Conservation (phyloP, 1,284 basidiomycete species). For the Bondarzewia mesenterica region DNA sequence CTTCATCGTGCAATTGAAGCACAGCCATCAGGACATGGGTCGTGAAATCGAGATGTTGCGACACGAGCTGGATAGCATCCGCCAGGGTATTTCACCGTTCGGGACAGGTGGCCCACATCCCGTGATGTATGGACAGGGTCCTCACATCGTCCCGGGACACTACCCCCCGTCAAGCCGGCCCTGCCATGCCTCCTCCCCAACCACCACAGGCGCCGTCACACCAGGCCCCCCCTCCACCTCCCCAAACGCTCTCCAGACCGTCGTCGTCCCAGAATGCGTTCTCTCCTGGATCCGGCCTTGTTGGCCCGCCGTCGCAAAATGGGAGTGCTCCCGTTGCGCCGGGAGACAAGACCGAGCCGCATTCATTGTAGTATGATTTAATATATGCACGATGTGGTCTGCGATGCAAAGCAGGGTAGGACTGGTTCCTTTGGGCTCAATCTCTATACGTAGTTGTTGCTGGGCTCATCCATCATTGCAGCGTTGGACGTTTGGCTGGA, state of each 20-base stretch:
- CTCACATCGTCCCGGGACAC: constrained; percentile 22
- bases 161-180: constrained; percentile 17
- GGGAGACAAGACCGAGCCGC: constrained; percentile 17
- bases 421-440: constrained; percentile 5
- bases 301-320: constrained; percentile 21
- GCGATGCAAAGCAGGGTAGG: neutral
- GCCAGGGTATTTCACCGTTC: constrained; percentile 49
- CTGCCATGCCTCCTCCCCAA: constrained; percentile 31
- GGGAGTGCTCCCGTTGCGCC: constrained; percentile 23
- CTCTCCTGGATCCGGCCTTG: constrained; percentile 28
- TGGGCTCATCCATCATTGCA: neutral
- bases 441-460: constrained; percentile 8
- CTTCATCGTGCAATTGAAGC: constrained; percentile 73
- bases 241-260: constrained; percentile 24
- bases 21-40: constrained; percentile 64
- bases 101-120: constrained; percentile 41
- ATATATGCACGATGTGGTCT: neutral
- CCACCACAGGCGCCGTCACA: constrained; percentile 28
- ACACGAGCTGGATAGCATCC: constrained; percentile 62
- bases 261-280: constrained; percentile 43
- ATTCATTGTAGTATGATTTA: constrained; percentile 13
- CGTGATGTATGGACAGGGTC: constrained; percentile 43
- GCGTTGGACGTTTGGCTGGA: neutral
- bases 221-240: constrained; percentile 24
- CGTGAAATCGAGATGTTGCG: constrained; percentile 73